These are phyloP conservation scores for Alternaria sp. DNA, from an alignment of 2,329 filamentous ascomycete species.

Conservation along the genomic window DNA sequence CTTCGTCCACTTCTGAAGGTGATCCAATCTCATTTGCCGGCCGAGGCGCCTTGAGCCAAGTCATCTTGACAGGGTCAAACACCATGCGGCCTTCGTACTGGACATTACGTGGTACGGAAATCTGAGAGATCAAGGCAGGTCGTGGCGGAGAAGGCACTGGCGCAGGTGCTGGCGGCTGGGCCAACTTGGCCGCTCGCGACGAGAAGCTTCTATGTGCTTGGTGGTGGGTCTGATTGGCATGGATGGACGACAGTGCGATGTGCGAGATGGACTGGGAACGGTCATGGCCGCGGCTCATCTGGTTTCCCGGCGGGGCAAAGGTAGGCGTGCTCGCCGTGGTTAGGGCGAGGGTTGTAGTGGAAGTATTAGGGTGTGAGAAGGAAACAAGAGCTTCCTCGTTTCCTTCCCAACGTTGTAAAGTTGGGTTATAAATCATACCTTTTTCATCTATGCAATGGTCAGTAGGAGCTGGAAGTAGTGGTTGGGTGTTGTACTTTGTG, in stretches of 20 bases:
- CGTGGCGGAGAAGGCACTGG: slow-evolving; percentile 61
- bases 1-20: slow-evolving; percentile 74
- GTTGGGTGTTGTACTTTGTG: slow-evolving; percentile 73
- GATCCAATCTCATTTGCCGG: slow-evolving; percentile 44
- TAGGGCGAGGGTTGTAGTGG: slow-evolving; percentile 58
- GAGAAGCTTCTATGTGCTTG: slow-evolving; percentile 53
- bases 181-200: slow-evolving; percentile 44
- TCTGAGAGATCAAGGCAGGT: slow-evolving; percentile 89
- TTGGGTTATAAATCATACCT: slow-evolving; percentile 95
- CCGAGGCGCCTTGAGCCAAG: slow-evolving; percentile 82
- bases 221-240: slow-evolving; percentile 23
- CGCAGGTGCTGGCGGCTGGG: slow-evolving; percentile 53
- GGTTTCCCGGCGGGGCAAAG: slow-evolving; percentile 46
- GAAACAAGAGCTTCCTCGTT: slow-evolving; percentile 85
- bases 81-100: slow-evolving; percentile 98
- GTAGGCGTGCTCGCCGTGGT: slow-evolving; percentile 53
- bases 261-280: slow-evolving; percentile 52
- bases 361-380: slow-evolving; percentile 66
- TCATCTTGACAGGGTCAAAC: slow-evolving; percentile 96
- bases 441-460: slow-evolving; percentile 72
- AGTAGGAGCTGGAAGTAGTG: slow-evolving; percentile 12
- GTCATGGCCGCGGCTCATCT: slow-evolving; percentile 43
- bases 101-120: slow-evolving; percentile 80
- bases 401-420: slow-evolving; percentile 90
- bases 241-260: slow-evolving; percentile 51